Evolutionary conservation across 176 grass and related monocot species (phyloP).

Genomic region (Tillandsia fasciculata): DNA sequence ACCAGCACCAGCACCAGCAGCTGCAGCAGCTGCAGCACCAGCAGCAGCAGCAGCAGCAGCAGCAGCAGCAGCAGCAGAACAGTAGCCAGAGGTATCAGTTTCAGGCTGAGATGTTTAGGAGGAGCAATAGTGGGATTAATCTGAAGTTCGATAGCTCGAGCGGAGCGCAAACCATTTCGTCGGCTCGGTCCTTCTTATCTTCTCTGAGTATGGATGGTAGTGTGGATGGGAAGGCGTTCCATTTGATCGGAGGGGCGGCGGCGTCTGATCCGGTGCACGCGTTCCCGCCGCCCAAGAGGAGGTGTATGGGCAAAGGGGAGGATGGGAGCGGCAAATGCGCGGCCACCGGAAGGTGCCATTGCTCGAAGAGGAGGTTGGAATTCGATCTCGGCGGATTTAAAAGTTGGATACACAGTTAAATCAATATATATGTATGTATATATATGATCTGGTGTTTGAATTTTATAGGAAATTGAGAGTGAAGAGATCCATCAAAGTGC

Average conservation of each 20-base stretch:
- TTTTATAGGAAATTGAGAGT: conserved; percentile 68
- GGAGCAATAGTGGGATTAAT: conserved; percentile 18
- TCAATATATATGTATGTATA: too few relatives aligned
- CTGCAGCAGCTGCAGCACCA: conserved; percentile 14
- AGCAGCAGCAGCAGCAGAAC: conserved; percentile 36
- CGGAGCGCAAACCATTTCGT: conserved; percentile 31
- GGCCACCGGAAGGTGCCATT: conserved; percentile 34
- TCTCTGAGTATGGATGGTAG: conserved; percentile 34
- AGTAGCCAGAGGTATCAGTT: conserved; percentile 25
- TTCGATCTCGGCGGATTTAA: conserved; percentile 3
- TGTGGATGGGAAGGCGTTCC: conserved; percentile 25
- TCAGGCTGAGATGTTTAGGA: conserved; percentile 61
- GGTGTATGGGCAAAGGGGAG: conserved; percentile 23
- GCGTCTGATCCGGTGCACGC: conserved; percentile 20
- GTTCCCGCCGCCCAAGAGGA: conserved; percentile 20
- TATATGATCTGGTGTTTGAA: conserved; percentile 1
- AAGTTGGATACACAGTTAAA: too few relatives aligned
- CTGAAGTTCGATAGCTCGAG: conserved; percentile 35
- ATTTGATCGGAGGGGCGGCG: conserved; percentile 32
- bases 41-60: conserved; percentile 26
- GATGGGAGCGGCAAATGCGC: conserved; percentile 34
- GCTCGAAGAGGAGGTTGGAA: conserved; percentile 71
- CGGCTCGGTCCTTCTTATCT: conserved; percentile 21
- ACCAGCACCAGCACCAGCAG: not conserved
- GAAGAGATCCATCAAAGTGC: conserved; percentile 73